phyloP scores from a whole-genome alignment of 1,139 yeast genomes.

The Geotrichum bryndzae region DNA sequence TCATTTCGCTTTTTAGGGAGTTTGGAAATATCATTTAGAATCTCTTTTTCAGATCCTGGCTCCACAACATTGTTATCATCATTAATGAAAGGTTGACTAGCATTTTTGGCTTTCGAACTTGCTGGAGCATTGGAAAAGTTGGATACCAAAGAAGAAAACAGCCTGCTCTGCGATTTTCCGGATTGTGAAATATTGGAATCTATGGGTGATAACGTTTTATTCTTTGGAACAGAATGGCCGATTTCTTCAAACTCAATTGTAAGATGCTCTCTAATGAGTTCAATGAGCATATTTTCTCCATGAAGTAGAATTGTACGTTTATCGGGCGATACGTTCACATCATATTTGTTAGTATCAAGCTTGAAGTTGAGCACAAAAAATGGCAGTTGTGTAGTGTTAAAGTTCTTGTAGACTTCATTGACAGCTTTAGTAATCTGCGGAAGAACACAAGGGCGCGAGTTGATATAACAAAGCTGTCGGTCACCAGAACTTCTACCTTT shows the following conservation, averaged over 20 bases:
- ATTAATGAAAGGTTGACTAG: neutral
- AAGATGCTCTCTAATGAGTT: slow-evolving; percentile 37
- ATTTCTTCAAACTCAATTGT: slow-evolving; percentile 24
- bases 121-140: slow-evolving; percentile 2
- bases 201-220: neutral
- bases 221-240: slow-evolving; percentile 31
- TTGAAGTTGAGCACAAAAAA: slow-evolving; percentile 57
- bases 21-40: neutral
- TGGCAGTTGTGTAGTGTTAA: slow-evolving; percentile 70
- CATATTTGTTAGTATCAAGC: slow-evolving; percentile 51
- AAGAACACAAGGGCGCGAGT: slow-evolving; percentile 65
- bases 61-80: neutral
- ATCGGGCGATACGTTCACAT: slow-evolving; percentile 88
- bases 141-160: slow-evolving; percentile 10
- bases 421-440: slow-evolving; percentile 53
- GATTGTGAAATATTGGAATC: neutral
- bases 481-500: slow-evolving; percentile 65
- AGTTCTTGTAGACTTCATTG: slow-evolving; percentile 66
- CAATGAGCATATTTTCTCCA: slow-evolving; percentile 54
- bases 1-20: too few species aligned
- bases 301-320: slow-evolving; percentile 68
- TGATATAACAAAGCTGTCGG: slow-evolving; percentile 68
- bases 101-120: neutral
- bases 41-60: neutral
- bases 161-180: slow-evolving; percentile 2